Conservation (phyloP, 2,329 filamentous ascomycete species). For the Claviceps cyperi region DNA sequence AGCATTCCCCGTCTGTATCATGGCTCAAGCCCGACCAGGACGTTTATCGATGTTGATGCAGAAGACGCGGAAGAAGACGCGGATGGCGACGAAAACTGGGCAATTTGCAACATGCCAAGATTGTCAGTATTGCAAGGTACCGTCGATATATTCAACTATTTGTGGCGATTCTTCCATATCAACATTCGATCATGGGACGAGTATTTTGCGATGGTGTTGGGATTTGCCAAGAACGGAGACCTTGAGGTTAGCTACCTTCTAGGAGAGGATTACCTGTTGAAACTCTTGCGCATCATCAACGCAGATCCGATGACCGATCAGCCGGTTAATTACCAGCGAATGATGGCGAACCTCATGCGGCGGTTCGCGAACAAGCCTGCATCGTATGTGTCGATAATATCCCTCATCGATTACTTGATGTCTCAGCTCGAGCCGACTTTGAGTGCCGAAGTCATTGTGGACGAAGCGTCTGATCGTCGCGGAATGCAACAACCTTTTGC, state of each 20-base stretch:
- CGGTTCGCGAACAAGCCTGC: slow-evolving; percentile 35
- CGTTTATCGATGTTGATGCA: slow-evolving; percentile 5
- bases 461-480: slow-evolving; percentile 26
- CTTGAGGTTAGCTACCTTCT: slow-evolving; percentile 45
- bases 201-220: slow-evolving; percentile 55
- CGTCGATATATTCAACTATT: slow-evolving; percentile 33
- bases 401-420: slow-evolving; percentile 32
- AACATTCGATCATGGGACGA: slow-evolving; percentile 59
- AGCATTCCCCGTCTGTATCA: slow-evolving; percentile 34
- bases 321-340: slow-evolving; percentile 37
- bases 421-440: slow-evolving; percentile 26
- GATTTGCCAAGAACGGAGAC: slow-evolving; percentile 48
- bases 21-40: slow-evolving; percentile 3
- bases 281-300: slow-evolving; percentile 43
- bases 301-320: slow-evolving; percentile 41
- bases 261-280: slow-evolving; percentile 44
- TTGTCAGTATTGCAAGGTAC: slow-evolving; percentile 17
- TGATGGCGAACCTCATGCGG: slow-evolving; percentile 37
- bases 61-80: slow-evolving; percentile 11
- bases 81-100: slow-evolving; percentile 18
- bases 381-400: slow-evolving; percentile 38
- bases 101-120: background rate
- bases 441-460: slow-evolving; percentile 21
- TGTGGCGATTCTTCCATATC: slow-evolving; percentile 50
- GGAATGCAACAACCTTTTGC: slow-evolving; percentile 22